phyloP scores from a whole-genome alignment of 164 flowering plant species.

The Paratinospora sagittata region DNA sequence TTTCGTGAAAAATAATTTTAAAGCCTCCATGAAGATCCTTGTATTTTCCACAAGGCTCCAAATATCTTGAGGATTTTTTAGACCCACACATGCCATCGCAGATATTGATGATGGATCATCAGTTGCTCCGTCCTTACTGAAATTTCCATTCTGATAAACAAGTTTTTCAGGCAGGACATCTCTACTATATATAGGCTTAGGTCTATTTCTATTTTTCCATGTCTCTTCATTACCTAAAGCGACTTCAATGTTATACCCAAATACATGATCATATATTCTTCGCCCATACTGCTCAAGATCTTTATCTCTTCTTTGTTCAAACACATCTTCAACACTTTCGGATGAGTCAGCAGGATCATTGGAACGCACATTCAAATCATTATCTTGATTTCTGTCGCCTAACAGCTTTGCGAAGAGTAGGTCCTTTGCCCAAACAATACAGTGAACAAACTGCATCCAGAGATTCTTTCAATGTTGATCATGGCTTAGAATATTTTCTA shows the following conservation, averaged over 20 bases:
- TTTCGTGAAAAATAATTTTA: conserved; percentile 62
- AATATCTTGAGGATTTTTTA: conserved; percentile 89
- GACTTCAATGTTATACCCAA: conserved; percentile 85
- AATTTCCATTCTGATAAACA: conserved; percentile 49
- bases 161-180: conserved; percentile 47
- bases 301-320: conserved; percentile 63
- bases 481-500: background rate
- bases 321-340: conserved; percentile 60
- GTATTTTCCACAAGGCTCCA: conserved; percentile 87
- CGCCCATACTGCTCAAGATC: conserved; percentile 71
- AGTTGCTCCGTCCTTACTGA: conserved; percentile 24
- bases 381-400: conserved; percentile 90
- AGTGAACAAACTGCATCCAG: conserved; percentile 88
- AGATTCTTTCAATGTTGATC: conserved; percentile 5
- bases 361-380: conserved; percentile 90
- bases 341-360: conserved; percentile 60
- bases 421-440: conserved; percentile 98
- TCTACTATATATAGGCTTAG: conserved; percentile 66
- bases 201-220: conserved; percentile 84
- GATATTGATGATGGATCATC: conserved; percentile 47
- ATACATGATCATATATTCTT: conserved; percentile 93
- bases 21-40: conserved; percentile 69
- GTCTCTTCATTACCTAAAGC: conserved; percentile 91
- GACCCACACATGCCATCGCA: conserved; percentile 74
- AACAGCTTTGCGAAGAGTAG: conserved; percentile 91